Evolutionary conservation across 1,284 basidiomycete genomes (phyloP), one percentile per base, ranked within the genome.

Genomic region (Stereum hirsutum): DNA sequence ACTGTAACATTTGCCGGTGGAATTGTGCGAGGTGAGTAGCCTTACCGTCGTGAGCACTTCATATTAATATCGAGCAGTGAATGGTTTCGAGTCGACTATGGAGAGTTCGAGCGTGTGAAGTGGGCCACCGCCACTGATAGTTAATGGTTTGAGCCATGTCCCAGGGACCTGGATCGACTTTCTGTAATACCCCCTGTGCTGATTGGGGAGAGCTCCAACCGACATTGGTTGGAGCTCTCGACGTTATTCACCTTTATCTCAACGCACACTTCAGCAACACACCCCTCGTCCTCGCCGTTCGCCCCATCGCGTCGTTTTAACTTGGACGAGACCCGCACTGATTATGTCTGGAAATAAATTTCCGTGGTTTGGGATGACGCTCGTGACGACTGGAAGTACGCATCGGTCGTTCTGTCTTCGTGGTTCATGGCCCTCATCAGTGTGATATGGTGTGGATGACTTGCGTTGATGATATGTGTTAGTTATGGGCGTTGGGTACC

Each of bases 401-500:
- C 32, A 15, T 15, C 12, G 12, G 28, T 15, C 5, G 28, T 11
- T 30, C 28, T 8, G 10, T 30, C 28, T 30, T 30, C 36, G 7
- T 24, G 2, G 37, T 26, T 19, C 26, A 24, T 50, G 30, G 19
- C 27, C 17, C 14, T 15, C 5, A n/a, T n/a, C n/a, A n/a, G 3
- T 20, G 15, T n/a, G 28, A n/a, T 8, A 30, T 8, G 28, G 10
- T 30, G 28, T 30, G 10, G n/a, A 30, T 30, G 28, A 30, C 28
- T 30, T 35, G 10, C 33, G 19, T 35, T 35, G 10, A 8, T 40
- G 33, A 19, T 35, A 8, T 35, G 33, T 35, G 28, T 24, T 46
- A 84, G 81, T 84, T 46, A 70, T 78, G 57, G 70, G 72, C 17
- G 49, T 73, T 45, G 82, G 81, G 25, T 85, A 81, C 57, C 49